Evolutionary conservation across 495 filamentous ascomycete genomes (phyloP).

Genomic region (Talaromyces thailandensis): DNA sequence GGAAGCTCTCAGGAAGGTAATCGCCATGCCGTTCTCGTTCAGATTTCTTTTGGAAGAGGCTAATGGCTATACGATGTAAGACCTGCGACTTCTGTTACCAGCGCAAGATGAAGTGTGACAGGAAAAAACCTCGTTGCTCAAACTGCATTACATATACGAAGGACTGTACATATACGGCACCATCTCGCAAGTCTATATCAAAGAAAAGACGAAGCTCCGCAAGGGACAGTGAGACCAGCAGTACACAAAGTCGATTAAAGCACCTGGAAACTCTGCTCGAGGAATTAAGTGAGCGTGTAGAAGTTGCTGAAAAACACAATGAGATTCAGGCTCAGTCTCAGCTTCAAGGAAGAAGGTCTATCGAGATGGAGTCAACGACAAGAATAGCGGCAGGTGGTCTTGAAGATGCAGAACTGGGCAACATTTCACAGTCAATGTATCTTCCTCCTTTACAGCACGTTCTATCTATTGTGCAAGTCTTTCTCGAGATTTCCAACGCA

Average conservation of each 20-base stretch:
- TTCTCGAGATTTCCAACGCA: neutral
- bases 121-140: neutral
- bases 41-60: neutral
- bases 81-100: neutral
- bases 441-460: neutral
- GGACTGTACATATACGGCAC: neutral
- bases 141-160: neutral
- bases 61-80: neutral
- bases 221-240: neutral
- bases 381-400: neutral
- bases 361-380: neutral
- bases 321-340: neutral
- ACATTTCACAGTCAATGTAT: neutral
- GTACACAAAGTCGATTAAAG: neutral
- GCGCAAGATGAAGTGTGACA: neutral
- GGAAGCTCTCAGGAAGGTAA: neutral
- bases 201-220: neutral
- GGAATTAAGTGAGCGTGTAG: neutral
- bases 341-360: neutral
- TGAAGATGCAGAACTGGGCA: neutral
- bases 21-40: neutral
- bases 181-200: neutral
- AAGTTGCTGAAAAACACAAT: neutral
- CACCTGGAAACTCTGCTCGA: neutral
- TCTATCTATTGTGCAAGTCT: neutral